Evolutionary conservation across 352 stramenopile genomes (phyloP).

Genomic region (Globisporangium ultimum): DNA sequence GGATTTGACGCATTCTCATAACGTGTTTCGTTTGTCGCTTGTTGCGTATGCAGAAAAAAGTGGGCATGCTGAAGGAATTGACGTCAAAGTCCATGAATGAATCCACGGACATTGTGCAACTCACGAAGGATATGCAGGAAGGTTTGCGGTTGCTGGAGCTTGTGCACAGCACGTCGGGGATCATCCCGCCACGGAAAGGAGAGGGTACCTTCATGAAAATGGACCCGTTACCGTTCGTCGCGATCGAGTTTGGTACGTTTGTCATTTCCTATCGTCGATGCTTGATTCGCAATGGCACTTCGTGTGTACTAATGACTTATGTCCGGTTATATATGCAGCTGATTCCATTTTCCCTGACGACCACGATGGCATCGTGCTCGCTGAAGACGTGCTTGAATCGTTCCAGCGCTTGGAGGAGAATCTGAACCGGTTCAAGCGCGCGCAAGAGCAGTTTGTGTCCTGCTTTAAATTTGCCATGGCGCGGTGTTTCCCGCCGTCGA

Average conservation of each 20-base stretch:
- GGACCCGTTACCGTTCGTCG: conserved; percentile 36
- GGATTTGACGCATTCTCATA: neutral
- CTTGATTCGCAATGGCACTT: neutral
- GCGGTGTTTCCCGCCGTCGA: conserved; percentile 62
- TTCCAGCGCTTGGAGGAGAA: conserved; percentile 47
- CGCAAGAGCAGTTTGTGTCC: conserved; percentile 42
- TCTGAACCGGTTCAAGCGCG: conserved; percentile 33
- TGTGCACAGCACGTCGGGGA: conserved; percentile 58
- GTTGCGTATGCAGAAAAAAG: conserved; percentile 34
- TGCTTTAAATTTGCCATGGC: conserved; percentile 56
- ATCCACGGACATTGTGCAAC: conserved; percentile 31
- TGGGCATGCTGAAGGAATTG: conserved; percentile 70
- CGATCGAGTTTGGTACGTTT: conserved; percentile 47
- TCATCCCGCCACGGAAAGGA: conserved; percentile 50
- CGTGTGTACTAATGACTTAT: neutral
- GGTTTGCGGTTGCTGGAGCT: conserved; percentile 44
- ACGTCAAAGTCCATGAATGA: conserved; percentile 31
- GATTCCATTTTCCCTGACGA: conserved; percentile 9
- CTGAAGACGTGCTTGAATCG: conserved; percentile 39
- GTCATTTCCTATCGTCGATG: neutral
- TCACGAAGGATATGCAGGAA: conserved; percentile 35
- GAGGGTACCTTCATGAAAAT: conserved; percentile 51
- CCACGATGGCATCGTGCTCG: conserved; percentile 5
- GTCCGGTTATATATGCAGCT: neutral
- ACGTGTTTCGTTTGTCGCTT: neutral